Base-by-base conservation (phyloP, 768 basidiomycete species). In the Pleurotus salmoneostramineus region DNA sequence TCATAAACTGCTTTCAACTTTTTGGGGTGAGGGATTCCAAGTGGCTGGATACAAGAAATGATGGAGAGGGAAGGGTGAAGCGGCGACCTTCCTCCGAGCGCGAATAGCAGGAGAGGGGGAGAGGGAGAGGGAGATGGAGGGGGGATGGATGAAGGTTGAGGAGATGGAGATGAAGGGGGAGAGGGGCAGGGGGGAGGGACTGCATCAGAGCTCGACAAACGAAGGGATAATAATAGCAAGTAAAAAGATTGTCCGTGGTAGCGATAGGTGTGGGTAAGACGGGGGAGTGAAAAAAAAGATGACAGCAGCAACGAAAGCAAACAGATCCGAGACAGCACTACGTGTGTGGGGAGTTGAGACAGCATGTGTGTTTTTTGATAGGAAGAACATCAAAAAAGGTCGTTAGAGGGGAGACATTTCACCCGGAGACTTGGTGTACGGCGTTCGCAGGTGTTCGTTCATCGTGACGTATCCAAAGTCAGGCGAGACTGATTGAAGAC, bases 381-480 rank as follows among this genome's bases (percentile, higher is more conserved):
- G 37, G 6, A 21, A 21, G 21, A 49, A 31, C 47, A n/a, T 49
- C 47, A 49, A n/a, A 46, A n/a, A n/a, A n/a, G 21, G 32, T 49
- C 47, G 47, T 42, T 34, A 54, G 52, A 42, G 34, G 52, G 34
- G 37, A 40, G 40, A 84, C 66, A 80, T 77, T 64, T 81, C 83
- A 62, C 77, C 77, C 45, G 77, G 66, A 59, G 77, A 70, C 65
- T 87, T 87, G 74, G 74, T 79, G 77, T 85, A 87, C 64, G 83
- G 79, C 64, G 79, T 77, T 55, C 83, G 80, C 57, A 89, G 71
- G 66, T 90, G 87, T 69, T 89, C 89, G 71, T 85, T 89, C 87
- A 91, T 87, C 66, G 81, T 78, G 67, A 91, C 88, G 74, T 84
- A 91, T 60, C 87, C 90, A 77, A 89, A 91, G 79, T 91, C 89